These are phyloP conservation scores for Takakia lepidozioides DNA, from an alignment of 225 moss, liverwort and hornwort genomes.

Conservation along the genomic window DNA sequence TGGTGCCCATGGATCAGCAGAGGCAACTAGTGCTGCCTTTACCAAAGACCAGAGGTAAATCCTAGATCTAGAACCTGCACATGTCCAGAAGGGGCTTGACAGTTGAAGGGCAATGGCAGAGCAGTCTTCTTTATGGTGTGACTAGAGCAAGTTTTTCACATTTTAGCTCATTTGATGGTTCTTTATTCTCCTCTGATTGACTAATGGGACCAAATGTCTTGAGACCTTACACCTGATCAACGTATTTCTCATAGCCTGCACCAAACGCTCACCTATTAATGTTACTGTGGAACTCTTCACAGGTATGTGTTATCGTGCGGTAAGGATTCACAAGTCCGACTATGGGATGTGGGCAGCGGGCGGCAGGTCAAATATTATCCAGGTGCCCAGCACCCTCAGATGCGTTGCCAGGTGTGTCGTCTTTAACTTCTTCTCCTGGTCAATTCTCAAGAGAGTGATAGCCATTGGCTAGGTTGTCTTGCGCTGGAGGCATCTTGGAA, in stretches of 20 bases:
- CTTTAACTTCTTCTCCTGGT: not conserved
- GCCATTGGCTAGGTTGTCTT: conserved; percentile 1
- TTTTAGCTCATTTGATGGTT: too few species aligned
- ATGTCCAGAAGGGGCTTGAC: too few species aligned
- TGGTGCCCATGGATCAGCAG: conserved; percentile 74
- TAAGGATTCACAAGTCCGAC: conserved; percentile 71
- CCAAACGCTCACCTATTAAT: too few species aligned
- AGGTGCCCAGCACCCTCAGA: conserved; percentile 79
- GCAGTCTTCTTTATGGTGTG: too few species aligned
- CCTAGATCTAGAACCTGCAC: too few species aligned
- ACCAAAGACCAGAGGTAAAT: conserved; percentile 77
- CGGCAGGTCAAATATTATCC: conserved; percentile 78
- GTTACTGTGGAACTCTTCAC: too few species aligned
- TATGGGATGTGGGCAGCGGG: conserved; percentile 87
- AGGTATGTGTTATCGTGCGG: conserved; percentile 90
- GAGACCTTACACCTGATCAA: too few species aligned
- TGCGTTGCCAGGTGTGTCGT: conserved; percentile 95
- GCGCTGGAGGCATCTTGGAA: not conserved
- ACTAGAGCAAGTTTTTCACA: too few species aligned
- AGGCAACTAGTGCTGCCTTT: conserved; percentile 75
- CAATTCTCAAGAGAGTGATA: not conserved
- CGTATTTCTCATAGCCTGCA: too few species aligned
- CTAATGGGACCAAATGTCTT: too few species aligned
- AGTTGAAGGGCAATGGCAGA: too few species aligned
- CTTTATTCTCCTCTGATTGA: too few species aligned